Evolutionary conservation across 208 protist genomes (phyloP).

Genomic region (Borovskyia barvae): DNA sequence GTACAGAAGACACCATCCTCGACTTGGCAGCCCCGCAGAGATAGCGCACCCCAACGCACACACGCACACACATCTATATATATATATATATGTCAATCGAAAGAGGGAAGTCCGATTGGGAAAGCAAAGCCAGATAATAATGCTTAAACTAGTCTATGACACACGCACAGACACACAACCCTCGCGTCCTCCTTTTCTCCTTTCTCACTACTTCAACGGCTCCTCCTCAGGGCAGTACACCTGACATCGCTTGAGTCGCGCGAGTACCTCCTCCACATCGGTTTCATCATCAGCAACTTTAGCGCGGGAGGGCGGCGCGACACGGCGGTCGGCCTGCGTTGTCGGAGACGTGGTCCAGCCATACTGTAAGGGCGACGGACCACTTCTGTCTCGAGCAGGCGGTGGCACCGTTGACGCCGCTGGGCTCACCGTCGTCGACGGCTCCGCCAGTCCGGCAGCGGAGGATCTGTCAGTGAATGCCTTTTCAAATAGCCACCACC

Average conservation of each 20-base stretch:
- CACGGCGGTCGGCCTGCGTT: background rate
- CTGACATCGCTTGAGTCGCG: constrained; percentile 62
- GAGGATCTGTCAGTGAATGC: constrained; percentile 3
- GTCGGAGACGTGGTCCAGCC: constrained; percentile 2
- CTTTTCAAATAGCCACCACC: constrained; percentile 22
- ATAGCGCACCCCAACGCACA: no score
- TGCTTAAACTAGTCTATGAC: no score
- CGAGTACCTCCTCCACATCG: constrained; percentile 54
- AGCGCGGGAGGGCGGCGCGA: background rate
- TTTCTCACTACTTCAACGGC: constrained; percentile 9
- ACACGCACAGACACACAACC: background rate
- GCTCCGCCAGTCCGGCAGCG: background rate
- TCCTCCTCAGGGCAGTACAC: constrained; percentile 86
- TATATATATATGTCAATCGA: no score
- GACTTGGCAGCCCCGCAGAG: no score
- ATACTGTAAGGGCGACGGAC: background rate
- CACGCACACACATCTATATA: no score
- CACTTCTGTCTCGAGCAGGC: background rate
- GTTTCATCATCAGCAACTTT: constrained; percentile 51
- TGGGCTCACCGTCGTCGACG: background rate
- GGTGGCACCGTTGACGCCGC: constrained; percentile 3
- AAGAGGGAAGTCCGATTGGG: no score
- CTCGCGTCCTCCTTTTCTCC: background rate
- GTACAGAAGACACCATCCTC: no score
- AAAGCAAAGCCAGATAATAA: no score